Conservation (phyloP, 257 asterid genomes). For the Voacanga thouarsii region DNA sequence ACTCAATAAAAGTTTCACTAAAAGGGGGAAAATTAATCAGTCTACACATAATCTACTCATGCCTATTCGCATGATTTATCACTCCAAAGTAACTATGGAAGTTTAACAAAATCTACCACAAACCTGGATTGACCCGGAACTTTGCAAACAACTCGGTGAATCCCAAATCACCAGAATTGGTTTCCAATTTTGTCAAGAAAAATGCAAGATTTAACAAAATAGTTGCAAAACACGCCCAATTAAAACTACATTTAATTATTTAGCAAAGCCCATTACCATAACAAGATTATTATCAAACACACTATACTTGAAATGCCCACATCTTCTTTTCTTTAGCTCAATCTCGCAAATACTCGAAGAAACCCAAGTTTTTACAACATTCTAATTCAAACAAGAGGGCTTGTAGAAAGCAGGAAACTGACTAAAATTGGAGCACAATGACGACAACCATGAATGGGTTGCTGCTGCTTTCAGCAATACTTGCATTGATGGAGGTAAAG, state of each 20-base stretch:
- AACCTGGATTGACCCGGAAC: conserved; percentile 76
- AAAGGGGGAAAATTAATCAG: neutral
- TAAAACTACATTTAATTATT: neutral
- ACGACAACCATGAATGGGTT: neutral
- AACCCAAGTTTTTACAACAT: neutral
- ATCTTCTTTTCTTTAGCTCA: no score
- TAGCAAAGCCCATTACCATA: neutral
- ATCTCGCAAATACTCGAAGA: conserved; percentile 21
- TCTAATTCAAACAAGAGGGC: neutral
- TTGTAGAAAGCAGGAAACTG: conserved; percentile 1
- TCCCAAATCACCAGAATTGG: conserved; percentile 66
- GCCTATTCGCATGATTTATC: neutral
- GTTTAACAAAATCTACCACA: conserved; percentile 18
- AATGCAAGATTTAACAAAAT: conserved; percentile 4
- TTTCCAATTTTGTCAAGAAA: conserved; percentile 56
- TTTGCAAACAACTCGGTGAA: conserved; percentile 75
- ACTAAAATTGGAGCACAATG: conserved; percentile 14
- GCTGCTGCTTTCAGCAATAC: conserved; percentile 8
- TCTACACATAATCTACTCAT: neutral
- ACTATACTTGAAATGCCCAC: no score
- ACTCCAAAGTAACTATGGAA: neutral
- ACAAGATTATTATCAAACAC: neutral
- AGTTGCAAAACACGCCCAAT: neutral
- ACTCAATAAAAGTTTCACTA: neutral
- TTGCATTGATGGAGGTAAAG: conserved; percentile 23